Percentiles rank a stretch among this genome's conserved stretches.
These are phyloP conservation scores for Scutellaria galericulata DNA, from an alignment of 257 asterid species.

Conservation along the genomic window DNA sequence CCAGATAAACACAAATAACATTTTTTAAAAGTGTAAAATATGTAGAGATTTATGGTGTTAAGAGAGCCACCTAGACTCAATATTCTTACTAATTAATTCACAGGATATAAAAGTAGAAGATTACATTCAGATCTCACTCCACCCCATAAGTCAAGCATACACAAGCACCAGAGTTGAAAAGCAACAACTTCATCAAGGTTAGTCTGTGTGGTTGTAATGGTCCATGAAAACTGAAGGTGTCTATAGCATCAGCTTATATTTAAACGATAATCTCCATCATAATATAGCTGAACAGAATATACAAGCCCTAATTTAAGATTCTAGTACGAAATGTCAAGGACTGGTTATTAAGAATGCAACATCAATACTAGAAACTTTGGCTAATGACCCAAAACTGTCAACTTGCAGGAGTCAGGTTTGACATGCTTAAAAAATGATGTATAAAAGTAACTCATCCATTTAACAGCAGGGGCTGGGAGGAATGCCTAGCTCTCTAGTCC, in stretches of 20 bases:
- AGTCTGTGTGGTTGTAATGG: neutral
- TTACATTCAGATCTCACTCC: slow-evolving; percentile 16
- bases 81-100: slow-evolving; percentile 24
- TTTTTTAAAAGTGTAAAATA: neutral
- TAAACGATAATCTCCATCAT: slow-evolving; percentile 20
- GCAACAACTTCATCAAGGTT: neutral
- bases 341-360: neutral
- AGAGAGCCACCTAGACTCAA: slow-evolving; percentile 20
- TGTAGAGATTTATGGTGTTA: slow-evolving; percentile 10
- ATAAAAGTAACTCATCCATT: neutral
- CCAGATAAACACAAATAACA: neutral
- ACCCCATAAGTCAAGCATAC: neutral
- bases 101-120: slow-evolving; percentile 21
- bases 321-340: neutral
- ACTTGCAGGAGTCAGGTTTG: slow-evolving; percentile 1
- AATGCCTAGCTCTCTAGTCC: neutral
- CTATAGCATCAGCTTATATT: slow-evolving; percentile 7
- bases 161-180: neutral
- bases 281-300: neutral
- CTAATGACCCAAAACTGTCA: neutral
- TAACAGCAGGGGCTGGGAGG: neutral
- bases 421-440: slow-evolving; percentile 2
- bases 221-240: slow-evolving; percentile 2
- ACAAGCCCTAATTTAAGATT: neutral
- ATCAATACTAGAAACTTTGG: neutral